Percentiles rank a stretch among this genome's conserved stretches.
Evolutionary conservation across 75 land plant species (phyloP).

Genomic region (Picea sitchensis): DNA sequence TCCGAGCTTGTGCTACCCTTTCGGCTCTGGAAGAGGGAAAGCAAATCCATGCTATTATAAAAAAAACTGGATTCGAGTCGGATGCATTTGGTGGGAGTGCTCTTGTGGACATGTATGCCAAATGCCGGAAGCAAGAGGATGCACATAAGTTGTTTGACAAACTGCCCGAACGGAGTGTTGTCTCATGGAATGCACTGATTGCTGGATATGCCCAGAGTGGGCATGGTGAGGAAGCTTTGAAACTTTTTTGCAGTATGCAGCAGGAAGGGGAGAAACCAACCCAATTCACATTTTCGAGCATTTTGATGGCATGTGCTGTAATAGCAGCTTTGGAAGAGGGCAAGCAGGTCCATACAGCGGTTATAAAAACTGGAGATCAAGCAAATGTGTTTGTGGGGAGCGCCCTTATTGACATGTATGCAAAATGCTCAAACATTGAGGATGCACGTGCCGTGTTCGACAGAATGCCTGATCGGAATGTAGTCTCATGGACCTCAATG

Average conservation of each 20-base stretch:
- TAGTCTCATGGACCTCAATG: slow-evolving; percentile 76
- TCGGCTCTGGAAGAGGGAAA: slow-evolving; percentile 34
- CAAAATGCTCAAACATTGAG: slow-evolving; percentile 38
- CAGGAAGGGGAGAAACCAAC: slow-evolving; percentile 44
- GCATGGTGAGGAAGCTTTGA: slow-evolving; percentile 41
- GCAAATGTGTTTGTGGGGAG: slow-evolving; percentile 53
- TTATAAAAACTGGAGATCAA: slow-evolving; percentile 35
- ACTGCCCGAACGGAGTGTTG: slow-evolving; percentile 49
- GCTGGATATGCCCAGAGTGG: slow-evolving; percentile 66
- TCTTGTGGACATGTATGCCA: slow-evolving; percentile 60
- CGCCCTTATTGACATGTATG: slow-evolving; percentile 60
- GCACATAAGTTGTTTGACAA: slow-evolving; percentile 53
- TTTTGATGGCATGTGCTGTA: slow-evolving; percentile 51
- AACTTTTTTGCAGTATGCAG: slow-evolving; percentile 41
- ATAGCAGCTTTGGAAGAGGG: slow-evolving; percentile 40
- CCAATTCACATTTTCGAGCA: slow-evolving; percentile 48
- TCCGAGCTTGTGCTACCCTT: slow-evolving; percentile 32
- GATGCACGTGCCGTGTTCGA: slow-evolving; percentile 50
- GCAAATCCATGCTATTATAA: slow-evolving; percentile 37
- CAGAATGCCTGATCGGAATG: slow-evolving; percentile 44
- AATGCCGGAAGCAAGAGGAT: slow-evolving; percentile 28
- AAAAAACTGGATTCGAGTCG: slow-evolving; percentile 32
- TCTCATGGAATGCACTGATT: slow-evolving; percentile 77
- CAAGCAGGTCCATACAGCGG: slow-evolving; percentile 44
- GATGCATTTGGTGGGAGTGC: slow-evolving; percentile 57